A percentile compares a stretch with the other conserved stretches of the same genome.
Conservation (phyloP, 441 rosid species). For the Mallotus repandus region DNA sequence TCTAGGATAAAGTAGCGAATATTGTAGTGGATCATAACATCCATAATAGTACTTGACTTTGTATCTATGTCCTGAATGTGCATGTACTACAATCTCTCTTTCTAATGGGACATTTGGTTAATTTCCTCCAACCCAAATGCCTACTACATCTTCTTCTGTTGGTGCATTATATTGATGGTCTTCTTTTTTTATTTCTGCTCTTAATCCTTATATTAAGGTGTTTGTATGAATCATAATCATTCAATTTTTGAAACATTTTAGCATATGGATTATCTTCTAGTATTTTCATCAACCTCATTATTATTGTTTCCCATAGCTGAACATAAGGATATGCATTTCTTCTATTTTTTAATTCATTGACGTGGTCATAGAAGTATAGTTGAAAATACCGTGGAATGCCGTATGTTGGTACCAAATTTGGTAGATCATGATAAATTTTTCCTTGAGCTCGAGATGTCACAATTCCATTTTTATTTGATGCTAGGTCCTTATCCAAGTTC, state of each 20-base stretch:
- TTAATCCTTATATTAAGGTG: background rate
- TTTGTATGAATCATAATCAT: background rate
- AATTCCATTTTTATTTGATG: background rate
- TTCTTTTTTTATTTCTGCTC: background rate
- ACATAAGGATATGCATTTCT: background rate
- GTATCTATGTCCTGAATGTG: background rate
- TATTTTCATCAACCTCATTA: background rate
- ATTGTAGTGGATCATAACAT: background rate
- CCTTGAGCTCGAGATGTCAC: background rate
- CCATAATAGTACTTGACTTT: background rate
- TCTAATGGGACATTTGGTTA: background rate
- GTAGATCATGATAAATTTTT: conserved; percentile 15
- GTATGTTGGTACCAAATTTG: background rate
- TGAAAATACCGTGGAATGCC: background rate
- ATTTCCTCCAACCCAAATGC: background rate
- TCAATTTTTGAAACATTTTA: background rate
- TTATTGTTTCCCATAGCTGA: background rate
- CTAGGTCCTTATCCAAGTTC: background rate
- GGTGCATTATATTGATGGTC: background rate
- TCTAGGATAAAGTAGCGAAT: background rate
- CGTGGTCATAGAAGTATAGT: background rate
- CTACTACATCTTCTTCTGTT: background rate
- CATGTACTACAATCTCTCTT: background rate
- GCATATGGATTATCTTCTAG: background rate
- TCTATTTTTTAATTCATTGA: background rate